These are phyloP conservation scores for Gynandropsis gynandra DNA, from an alignment of 345 rosid genomes.

Conservation along the genomic window DNA sequence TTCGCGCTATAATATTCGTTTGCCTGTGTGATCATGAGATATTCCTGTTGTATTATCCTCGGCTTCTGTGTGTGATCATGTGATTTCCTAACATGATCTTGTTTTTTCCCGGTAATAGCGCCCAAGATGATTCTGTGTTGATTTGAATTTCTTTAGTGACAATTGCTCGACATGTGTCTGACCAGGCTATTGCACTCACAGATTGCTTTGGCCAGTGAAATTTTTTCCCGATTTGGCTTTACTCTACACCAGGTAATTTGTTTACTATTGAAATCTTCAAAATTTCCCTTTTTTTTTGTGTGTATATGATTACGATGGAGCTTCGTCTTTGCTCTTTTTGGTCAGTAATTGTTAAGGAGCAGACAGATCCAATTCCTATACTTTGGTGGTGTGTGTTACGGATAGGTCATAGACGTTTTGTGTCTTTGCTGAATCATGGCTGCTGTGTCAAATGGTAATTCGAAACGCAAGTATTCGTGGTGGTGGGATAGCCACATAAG, in stretches of 20 bases:
- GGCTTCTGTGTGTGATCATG: background rate
- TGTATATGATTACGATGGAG: background rate
- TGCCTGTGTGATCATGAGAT: constrained; percentile 5
- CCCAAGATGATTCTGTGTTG: background rate
- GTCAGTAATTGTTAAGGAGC: constrained; percentile 11
- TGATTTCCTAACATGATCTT: background rate
- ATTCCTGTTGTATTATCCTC: background rate
- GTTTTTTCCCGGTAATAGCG: background rate
- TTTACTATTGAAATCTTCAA: constrained; percentile 1
- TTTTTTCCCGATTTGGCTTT: background rate
- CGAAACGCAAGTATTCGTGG: constrained; percentile 82
- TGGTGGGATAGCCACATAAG: constrained; percentile 99
- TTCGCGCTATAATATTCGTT: too few relatives aligned
- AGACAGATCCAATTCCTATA: background rate
- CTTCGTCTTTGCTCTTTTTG: background rate
- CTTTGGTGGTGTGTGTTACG: background rate
- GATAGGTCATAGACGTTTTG: constrained; percentile 4
- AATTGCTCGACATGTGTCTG: background rate
- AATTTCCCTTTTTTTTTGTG: background rate
- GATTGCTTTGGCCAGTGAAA: background rate
- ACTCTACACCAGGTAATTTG: background rate
- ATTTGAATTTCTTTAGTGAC: background rate
- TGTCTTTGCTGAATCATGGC: constrained; percentile 17
- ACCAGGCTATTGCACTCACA: background rate
- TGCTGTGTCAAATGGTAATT: constrained; percentile 30